Percentiles rank a stretch among this genome's conserved stretches.
phyloP scores from a whole-genome alignment of 2,329 filamentous ascomycete species.

The Hawksworthiomyces lignivorus region DNA sequence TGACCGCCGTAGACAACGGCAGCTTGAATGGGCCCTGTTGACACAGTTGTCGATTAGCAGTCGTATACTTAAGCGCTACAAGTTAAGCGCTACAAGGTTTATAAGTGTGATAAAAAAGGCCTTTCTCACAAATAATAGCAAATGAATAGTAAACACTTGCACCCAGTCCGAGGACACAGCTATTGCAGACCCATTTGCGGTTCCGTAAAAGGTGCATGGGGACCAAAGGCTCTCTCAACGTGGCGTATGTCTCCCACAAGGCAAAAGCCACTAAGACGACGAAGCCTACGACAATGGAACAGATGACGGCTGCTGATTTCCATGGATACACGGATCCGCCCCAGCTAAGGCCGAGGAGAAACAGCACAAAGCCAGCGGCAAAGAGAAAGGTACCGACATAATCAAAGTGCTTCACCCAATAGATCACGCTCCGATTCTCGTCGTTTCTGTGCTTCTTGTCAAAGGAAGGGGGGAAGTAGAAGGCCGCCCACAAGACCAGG shows the following conservation, averaged over 20 bases:
- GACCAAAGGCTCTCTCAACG: conserved; percentile 24
- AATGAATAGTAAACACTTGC: conserved; percentile 27
- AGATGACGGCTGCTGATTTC: conserved; percentile 29
- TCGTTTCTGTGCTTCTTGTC: conserved; percentile 13
- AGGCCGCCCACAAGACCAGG: conserved; percentile 9
- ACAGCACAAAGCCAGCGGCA: no score
- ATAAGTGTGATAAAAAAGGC: no score
- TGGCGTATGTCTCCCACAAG: conserved; percentile 25
- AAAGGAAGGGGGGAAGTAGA: conserved; percentile 16
- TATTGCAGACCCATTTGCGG: conserved; percentile 19
- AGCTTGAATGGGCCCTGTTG: conserved; percentile 21
- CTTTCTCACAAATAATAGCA: conserved; percentile 24
- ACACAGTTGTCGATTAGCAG: no score
- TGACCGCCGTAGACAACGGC: conserved; percentile 19
- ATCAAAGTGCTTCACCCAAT: conserved; percentile 28
- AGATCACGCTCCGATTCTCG: background rate
- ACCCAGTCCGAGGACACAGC: conserved; percentile 21
- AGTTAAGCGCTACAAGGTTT: no score
- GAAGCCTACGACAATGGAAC: conserved; percentile 13
- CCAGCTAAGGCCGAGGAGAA: conserved; percentile 42
- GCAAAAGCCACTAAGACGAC: conserved; percentile 14
- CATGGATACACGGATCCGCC: conserved; percentile 28
- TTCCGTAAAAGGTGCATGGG: conserved; percentile 28
- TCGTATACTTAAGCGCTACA: no score
- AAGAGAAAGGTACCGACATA: conserved; percentile 40